These are phyloP conservation scores for Sphenostylis stenocarpa DNA, from an alignment of 306 rosid species.

Conservation along the genomic window DNA sequence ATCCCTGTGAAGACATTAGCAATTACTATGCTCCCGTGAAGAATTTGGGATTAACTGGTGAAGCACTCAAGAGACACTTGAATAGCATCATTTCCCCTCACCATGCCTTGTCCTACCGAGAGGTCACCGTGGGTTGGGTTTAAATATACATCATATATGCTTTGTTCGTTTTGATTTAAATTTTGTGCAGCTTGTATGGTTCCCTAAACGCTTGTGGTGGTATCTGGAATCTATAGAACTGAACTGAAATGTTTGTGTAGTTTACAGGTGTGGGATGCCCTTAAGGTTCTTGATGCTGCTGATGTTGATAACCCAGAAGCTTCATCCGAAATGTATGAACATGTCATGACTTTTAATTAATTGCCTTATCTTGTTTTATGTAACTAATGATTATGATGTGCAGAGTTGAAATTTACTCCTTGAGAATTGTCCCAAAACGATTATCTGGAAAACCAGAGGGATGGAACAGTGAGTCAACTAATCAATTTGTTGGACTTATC, in stretches of 20 bases:
- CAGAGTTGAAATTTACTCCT: constrained; percentile 71
- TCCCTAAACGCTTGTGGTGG: too few species aligned
- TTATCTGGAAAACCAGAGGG: constrained; percentile 67
- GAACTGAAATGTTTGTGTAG: background rate
- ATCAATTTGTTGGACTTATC: constrained; percentile 31
- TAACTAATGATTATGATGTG: constrained; percentile 13
- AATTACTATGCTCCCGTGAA: constrained; percentile 47
- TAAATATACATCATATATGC: background rate
- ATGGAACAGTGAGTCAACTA: constrained; percentile 74
- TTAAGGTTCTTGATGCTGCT: constrained; percentile 79
- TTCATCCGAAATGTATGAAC: constrained; percentile 52
- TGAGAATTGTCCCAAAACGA: constrained; percentile 62
- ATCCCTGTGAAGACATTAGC: constrained; percentile 56
- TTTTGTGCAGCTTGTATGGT: too few species aligned
- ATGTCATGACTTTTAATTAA: background rate
- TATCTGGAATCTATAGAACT: background rate
- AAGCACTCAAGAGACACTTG: constrained; percentile 52
- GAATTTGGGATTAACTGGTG: constrained; percentile 45
- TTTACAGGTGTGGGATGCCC: constrained; percentile 72
- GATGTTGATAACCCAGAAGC: constrained; percentile 56
- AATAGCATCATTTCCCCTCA: constrained; percentile 54
- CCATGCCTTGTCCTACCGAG: constrained; percentile 58
- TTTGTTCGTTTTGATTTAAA: too few species aligned
- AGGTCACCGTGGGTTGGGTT: constrained; percentile 35
- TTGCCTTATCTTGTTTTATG: constrained; percentile 4